phyloP scores from a whole-genome alignment of 306 rosid genomes.

The Trifolium dubium region DNA sequence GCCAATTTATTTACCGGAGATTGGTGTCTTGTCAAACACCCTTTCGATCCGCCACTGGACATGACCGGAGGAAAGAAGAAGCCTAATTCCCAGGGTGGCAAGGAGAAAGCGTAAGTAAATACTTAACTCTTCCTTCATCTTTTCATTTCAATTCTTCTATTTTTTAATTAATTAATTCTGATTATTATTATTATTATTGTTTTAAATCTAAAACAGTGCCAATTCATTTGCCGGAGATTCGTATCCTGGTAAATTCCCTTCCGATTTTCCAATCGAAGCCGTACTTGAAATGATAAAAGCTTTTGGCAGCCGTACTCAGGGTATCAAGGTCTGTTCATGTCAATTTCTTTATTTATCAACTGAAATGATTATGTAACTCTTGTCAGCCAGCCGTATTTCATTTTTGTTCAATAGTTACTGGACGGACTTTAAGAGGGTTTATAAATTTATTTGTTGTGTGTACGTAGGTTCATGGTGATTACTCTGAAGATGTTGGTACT shows the following conservation, averaged over 20 bases:
- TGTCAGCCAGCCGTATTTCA: conserved; percentile 62
- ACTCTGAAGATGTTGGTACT: conserved; percentile 76
- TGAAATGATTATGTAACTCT: background rate
- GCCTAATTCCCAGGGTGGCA: too few species aligned
- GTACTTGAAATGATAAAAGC: conserved; percentile 57
- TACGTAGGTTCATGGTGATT: conserved; percentile 82
- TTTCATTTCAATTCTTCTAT: too few species aligned
- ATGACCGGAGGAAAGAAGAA: conserved; percentile 62
- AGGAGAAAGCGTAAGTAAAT: conserved; percentile 46
- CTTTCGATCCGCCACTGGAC: too few species aligned
- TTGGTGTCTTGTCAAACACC: too few species aligned
- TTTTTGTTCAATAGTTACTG: background rate
- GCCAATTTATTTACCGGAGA: conserved; percentile 87
- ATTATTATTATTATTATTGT: too few species aligned
- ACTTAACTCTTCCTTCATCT: too few species aligned
- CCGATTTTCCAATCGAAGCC: conserved; percentile 64
- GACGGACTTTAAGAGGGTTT: background rate
- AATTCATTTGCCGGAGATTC: conserved; percentile 94
- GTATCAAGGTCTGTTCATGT: conserved; percentile 67
- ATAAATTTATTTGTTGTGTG: too few species aligned
- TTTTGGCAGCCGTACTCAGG: conserved; percentile 90
- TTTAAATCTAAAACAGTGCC: conserved; percentile 46
- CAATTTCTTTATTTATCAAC: too few species aligned
- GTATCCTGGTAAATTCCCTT: too few species aligned
- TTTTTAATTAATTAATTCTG: too few species aligned